phyloP scores from a whole-genome alignment of 805 yeast species.

The Kodamaea kaohsiungensis region DNA sequence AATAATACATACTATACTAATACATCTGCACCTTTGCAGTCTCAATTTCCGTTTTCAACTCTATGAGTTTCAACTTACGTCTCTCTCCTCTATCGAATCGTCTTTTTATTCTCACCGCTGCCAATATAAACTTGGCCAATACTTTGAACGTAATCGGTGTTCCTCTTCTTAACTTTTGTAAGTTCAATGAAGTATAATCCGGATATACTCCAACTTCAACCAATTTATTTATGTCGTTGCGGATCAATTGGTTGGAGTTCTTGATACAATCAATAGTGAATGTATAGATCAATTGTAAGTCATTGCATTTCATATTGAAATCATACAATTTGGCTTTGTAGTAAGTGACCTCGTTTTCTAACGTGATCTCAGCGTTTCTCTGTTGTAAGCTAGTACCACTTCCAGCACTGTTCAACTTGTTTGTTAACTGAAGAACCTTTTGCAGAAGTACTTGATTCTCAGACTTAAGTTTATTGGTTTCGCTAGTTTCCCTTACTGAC shows the following conservation, averaged over 20 bases:
- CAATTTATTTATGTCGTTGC: slow-evolving; percentile 29
- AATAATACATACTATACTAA: not conserved
- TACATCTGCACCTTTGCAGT: slow-evolving; percentile 18
- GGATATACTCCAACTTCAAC: slow-evolving; percentile 37
- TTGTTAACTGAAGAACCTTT: slow-evolving; percentile 11
- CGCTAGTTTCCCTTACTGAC: not conserved
- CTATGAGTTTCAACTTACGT: slow-evolving; percentile 26
- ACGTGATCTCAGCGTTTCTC: slow-evolving; percentile 18
- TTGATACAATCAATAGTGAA: slow-evolving; percentile 30
- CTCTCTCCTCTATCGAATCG: slow-evolving; percentile 28
- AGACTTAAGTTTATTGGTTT: slow-evolving; percentile 6
- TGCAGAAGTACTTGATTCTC: slow-evolving; percentile 12
- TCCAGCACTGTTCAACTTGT: slow-evolving; percentile 23
- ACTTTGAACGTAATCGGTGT: slow-evolving; percentile 28
- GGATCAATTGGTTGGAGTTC: slow-evolving; percentile 26
- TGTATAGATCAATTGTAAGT: slow-evolving; percentile 35
- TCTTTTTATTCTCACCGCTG: slow-evolving; percentile 34
- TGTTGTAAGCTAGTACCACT: slow-evolving; percentile 20
- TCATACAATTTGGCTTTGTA: slow-evolving; percentile 51
- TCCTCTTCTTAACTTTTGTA: slow-evolving; percentile 14
- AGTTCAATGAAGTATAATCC: slow-evolving; percentile 20
- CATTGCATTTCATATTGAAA: slow-evolving; percentile 34
- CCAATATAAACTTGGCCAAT: slow-evolving; percentile 40
- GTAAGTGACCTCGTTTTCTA: slow-evolving; percentile 44
- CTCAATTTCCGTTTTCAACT: slow-evolving; percentile 33